These are phyloP conservation scores for Ormosia emarginata DNA, from an alignment of 306 rosid genomes.

Conservation along the genomic window DNA sequence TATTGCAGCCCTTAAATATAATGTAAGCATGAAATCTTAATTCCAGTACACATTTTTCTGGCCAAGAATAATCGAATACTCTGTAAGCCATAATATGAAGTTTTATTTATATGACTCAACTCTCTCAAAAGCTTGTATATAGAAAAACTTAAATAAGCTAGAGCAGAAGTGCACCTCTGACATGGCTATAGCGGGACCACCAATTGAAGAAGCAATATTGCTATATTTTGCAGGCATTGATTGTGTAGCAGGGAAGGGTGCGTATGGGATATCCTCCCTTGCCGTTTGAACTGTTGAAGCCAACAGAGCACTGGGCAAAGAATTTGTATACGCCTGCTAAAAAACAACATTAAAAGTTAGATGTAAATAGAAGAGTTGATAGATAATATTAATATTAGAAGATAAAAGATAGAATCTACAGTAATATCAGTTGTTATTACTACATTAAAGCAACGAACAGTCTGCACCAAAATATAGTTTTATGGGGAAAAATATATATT, in stretches of 20 bases:
- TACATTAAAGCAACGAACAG: neutral
- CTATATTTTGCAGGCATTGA: slow-evolving; percentile 74
- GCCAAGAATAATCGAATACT: neutral
- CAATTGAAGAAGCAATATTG: slow-evolving; percentile 78
- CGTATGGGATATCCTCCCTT: slow-evolving; percentile 87
- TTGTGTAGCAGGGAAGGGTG: slow-evolving; percentile 84
- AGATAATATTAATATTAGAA: neutral
- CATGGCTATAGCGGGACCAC: slow-evolving; percentile 78
- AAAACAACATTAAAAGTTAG: slow-evolving; percentile 19
- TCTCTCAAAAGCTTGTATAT: neutral
- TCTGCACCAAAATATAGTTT: slow-evolving; percentile 1
- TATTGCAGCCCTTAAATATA: slow-evolving; percentile 2
- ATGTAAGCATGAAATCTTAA: neutral
- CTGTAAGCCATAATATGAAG: neutral
- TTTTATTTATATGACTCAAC: neutral
- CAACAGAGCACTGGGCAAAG: slow-evolving; percentile 80
- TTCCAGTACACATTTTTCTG: neutral
- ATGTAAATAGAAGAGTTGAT: neutral
- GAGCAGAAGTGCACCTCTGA: slow-evolving; percentile 65
- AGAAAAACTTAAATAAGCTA: neutral
- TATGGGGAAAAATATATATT: neutral
- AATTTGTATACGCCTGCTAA: slow-evolving; percentile 78
- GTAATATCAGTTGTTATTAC: neutral
- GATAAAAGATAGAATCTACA: neutral
- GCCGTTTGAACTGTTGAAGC: slow-evolving; percentile 71